Evolutionary conservation across 768 basidiomycete genomes (phyloP).

Genomic region (Lactarius pseudohatsudake): DNA sequence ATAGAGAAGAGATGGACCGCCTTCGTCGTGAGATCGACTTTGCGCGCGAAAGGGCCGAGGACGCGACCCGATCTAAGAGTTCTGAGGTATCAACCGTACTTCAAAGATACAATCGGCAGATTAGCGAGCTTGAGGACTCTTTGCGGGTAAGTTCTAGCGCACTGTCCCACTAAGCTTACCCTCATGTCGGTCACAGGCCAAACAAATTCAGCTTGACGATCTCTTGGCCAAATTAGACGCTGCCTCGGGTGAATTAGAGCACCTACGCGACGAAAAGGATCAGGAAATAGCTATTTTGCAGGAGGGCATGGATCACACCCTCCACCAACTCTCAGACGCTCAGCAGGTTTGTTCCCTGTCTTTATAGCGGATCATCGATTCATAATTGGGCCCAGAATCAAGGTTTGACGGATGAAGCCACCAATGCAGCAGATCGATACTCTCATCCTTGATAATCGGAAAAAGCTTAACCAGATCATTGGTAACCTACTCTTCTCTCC

Average conservation of each 20-base stretch:
- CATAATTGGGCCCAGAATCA: conserved; percentile 55
- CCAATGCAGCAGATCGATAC: conserved; percentile 97
- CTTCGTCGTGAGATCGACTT: conserved; percentile 89
- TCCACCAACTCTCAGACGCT: conserved; percentile 82
- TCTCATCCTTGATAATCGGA: conserved; percentile 92
- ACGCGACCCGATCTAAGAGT: conserved; percentile 86
- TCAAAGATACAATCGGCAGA: conserved; percentile 92
- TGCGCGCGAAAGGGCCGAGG: conserved; percentile 97
- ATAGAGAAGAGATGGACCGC: conserved; percentile 94
- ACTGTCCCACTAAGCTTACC: conserved; percentile 11
- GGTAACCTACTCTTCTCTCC: conserved; percentile 46
- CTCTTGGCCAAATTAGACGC: conserved; percentile 78
- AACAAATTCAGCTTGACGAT: conserved; percentile 97
- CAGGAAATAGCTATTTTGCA: conserved; percentile 94
- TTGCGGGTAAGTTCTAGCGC: conserved; percentile 59
- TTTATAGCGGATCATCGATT: conserved; percentile 8
- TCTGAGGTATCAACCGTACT: conserved; percentile 88
- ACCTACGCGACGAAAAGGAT: conserved; percentile 91
- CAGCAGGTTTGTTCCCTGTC: conserved; percentile 60
- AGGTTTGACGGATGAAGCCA: conserved; percentile 83
- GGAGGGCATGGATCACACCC: conserved; percentile 91
- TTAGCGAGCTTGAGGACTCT: conserved; percentile 95
- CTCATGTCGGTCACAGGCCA: conserved; percentile 53
- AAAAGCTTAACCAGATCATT: conserved; percentile 97
- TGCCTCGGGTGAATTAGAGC: conserved; percentile 73